These are phyloP conservation scores for Dendryphion nanum DNA, from an alignment of 2,329 filamentous ascomycete genomes.

Conservation along the genomic window DNA sequence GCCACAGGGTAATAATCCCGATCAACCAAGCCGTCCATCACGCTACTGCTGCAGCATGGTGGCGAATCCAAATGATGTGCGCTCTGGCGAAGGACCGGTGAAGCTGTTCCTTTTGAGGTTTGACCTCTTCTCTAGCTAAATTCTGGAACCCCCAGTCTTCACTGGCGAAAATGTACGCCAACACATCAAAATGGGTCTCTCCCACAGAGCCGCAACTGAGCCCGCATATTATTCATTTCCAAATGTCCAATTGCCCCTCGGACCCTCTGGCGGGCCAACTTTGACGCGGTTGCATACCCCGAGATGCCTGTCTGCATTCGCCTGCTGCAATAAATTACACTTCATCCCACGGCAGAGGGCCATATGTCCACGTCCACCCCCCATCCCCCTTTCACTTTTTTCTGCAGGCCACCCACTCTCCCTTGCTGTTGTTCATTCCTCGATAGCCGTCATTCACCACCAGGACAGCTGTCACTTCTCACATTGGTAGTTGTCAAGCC, in stretches of 20 bases:
- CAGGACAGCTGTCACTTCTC: constrained; percentile 38
- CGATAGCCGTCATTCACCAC: constrained; percentile 24
- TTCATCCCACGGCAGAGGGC: constrained; percentile 37
- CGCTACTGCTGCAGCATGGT: constrained; percentile 39
- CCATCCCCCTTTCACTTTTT: constrained; percentile 30
- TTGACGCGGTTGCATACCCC: constrained; percentile 35
- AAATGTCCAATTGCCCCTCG: constrained; percentile 38
- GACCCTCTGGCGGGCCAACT: constrained; percentile 56
- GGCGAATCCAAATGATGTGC: constrained; percentile 34
- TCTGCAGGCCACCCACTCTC: constrained; percentile 38
- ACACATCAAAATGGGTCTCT: constrained; percentile 69
- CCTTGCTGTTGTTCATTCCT: constrained; percentile 35
- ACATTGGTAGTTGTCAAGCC: constrained; percentile 36
- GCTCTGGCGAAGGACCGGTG: constrained; percentile 34
- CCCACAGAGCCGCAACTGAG: constrained; percentile 43
- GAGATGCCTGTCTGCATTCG: constrained; percentile 38
- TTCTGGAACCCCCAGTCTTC: constrained; percentile 49
- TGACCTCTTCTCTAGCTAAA: constrained; percentile 34
- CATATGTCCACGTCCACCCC: constrained; percentile 27
- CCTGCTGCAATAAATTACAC: constrained; percentile 42
- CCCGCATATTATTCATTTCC: constrained; percentile 40
- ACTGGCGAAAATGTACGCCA: constrained; percentile 86
- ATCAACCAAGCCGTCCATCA: constrained; percentile 32
- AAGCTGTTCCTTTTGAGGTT: constrained; percentile 38
- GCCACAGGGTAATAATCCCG: constrained; percentile 27